Base-by-base conservation (phyloP, 2,329 filamentous ascomycete genomes). In the Cytospora schulzeri region DNA sequence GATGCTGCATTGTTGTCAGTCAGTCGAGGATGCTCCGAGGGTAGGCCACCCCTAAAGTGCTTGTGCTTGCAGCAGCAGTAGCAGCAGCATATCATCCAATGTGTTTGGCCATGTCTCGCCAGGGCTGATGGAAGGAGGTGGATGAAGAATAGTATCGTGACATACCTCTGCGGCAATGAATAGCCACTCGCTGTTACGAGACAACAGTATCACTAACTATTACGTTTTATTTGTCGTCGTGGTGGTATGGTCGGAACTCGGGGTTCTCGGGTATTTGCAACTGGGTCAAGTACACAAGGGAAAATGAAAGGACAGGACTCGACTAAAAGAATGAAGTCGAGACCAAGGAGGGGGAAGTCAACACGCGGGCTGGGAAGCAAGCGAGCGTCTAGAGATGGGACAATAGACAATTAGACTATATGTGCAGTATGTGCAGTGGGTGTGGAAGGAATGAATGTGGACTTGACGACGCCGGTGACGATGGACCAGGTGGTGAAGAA, bases 301-400 rank as follows among this genome's bases (percentile, higher is more conserved):
- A 70, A 76, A 81, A 81, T 70, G 79, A 81, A 71, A 70, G 79
- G 78, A 81, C 77, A 75, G 79, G 55, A 70, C 74, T 76, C 79
- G 77, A 76, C 78, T 75, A 73, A 80, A 78, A 75, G 80, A 81
- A 74, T 79, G 78, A 79, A 79, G 77, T 74, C 77, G 78, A 78
- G 70, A 74, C 76, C 78, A 72, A 68, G 70, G 66, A 51, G n/a
- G n/a, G n/a, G n/a, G 62, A 56, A 60, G 64, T 55, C 33, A 38
- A 38, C 35, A 22, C 41, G 17, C 31, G 6, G 57, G 61, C 66
- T 63, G 28, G 24, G 33, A 38, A 33, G 48, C 17, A 26, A 38
- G 50, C 26, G 12, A 54, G 29, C 11, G 52, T 62, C 60, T 56
- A 41, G 17, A 19, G 15, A 19, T n/a, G 38, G 35, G 19, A 41